These are phyloP conservation scores for Cystobasidium onofrii DNA, from an alignment of 768 basidiomycete genomes.

Conservation along the genomic window DNA sequence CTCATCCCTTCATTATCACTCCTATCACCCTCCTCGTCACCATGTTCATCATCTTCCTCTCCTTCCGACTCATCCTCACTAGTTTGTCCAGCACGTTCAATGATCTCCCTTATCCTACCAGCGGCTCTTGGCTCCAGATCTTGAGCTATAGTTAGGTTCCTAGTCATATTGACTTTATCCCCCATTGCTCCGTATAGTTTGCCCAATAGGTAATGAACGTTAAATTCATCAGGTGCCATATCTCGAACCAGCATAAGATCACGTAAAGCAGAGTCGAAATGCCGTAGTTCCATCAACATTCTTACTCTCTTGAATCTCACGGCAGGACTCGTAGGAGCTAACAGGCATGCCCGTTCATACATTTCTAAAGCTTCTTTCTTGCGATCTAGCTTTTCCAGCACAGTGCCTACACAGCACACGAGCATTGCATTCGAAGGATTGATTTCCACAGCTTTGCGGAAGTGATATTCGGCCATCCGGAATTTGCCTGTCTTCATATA, in stretches of 20 bases:
- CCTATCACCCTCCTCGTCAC: too few relatives aligned
- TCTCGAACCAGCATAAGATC: conserved; percentile 73
- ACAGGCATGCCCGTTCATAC: conserved; percentile 69
- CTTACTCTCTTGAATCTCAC: conserved; percentile 90
- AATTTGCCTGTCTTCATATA: conserved; percentile 91
- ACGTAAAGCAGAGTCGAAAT: conserved; percentile 66
- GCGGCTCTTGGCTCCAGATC: conserved; percentile 77
- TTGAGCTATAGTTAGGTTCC: conserved; percentile 77
- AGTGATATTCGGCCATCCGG: conserved; percentile 91
- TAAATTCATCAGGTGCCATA: conserved; percentile 86
- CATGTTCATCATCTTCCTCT: conserved; percentile 64
- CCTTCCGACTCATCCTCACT: conserved; percentile 53
- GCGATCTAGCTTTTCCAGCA: conserved; percentile 78
- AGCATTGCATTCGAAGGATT: conserved; percentile 93
- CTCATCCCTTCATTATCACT: background rate
- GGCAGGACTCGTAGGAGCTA: conserved; percentile 80
- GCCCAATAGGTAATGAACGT: conserved; percentile 91
- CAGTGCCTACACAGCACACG: conserved; percentile 90
- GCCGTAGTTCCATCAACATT: conserved; percentile 73
- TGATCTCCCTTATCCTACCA: conserved; percentile 55
- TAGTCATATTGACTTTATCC: conserved; percentile 67
- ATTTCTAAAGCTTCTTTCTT: conserved; percentile 64
- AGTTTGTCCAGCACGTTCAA: conserved; percentile 26
- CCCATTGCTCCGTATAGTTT: conserved; percentile 78
- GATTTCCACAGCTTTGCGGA: conserved; percentile 80